Evolutionary conservation across 2,329 filamentous ascomycete species (phyloP), one percentile per base, ranked within the genome.

Genomic region (Pseudocercospora fijiensis): DNA sequence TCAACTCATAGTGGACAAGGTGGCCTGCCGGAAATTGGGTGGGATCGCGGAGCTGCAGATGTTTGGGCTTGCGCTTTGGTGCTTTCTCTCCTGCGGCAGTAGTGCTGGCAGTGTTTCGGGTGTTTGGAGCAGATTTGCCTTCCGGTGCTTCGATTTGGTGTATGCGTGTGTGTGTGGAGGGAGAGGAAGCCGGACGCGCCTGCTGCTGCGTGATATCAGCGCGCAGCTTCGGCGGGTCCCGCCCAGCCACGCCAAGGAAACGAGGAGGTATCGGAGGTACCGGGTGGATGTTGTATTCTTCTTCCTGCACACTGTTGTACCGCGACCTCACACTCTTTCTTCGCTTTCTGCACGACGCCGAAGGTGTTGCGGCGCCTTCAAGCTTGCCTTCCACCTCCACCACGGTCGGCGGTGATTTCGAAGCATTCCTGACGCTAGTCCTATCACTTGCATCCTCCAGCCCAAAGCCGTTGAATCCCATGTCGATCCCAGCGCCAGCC

Each of bases 121-220:
- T 49, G 47, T 41, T 63, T n/a, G 22, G 28, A n/a, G 16, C n/a
- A 53, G 45, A 26, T 56, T 47, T 33, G 28, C 20, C 37, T 20
- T 20, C 22, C 52, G 59, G 43, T 61, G 59, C 51, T 55, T 41
- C 49, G 27, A 33, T 16, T 45, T 61, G 59, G 33, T 49, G 49
- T 47, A 28, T 56, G 47, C 49, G 59, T 47, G 28, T 61, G 59
- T 52, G 59, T 47, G 28, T 61, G 59, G 41, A 43, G 24, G 57
- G 41, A 49, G 41, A 18, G 28, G 43, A 47, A 43, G 27, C 28
- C 11, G 18, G 33, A 28, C 33, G 56, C 33, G 33, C 11, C 56
- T 45, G 56, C 57, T 47, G 56, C 57, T 47, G n/a, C 16, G 26
- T 28, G 37, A 58, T 47, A 43, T 58, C 20, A 24, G 47, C 57